phyloP scores from a whole-genome alignment of 108 stramenopile species.

The Cyclotella sp. region DNA sequence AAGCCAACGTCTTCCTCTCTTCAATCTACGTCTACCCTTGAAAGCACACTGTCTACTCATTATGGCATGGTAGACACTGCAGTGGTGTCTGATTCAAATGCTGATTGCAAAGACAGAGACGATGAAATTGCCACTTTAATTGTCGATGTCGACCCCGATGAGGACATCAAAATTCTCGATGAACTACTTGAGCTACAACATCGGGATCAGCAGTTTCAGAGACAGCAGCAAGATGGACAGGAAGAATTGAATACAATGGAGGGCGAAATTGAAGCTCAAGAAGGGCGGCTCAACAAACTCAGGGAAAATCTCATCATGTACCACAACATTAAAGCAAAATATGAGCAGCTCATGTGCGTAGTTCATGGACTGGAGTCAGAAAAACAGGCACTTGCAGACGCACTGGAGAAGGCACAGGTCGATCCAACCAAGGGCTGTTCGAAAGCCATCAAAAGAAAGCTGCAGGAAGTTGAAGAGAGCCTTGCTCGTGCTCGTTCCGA shows the following conservation, averaged over 20 bases:
- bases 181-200: slow-evolving; percentile 85
- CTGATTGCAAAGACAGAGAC: slow-evolving; percentile 24
- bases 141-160: slow-evolving; percentile 82
- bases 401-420: slow-evolving; percentile 69
- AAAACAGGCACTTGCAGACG: slow-evolving; percentile 67
- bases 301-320: slow-evolving; percentile 81
- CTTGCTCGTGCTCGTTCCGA: slow-evolving; percentile 74
- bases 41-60: neutral
- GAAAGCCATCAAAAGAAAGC: slow-evolving; percentile 70
- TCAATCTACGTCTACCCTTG: too few relatives aligned
- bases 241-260: slow-evolving; percentile 71
- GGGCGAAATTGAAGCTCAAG: slow-evolving; percentile 78
- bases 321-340: slow-evolving; percentile 81
- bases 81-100: neutral
- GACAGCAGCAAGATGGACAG: slow-evolving; percentile 57
- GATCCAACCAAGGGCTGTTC: slow-evolving; percentile 83
- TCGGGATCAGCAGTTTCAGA: slow-evolving; percentile 73
- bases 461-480: slow-evolving; percentile 75
- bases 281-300: slow-evolving; percentile 72
- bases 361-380: slow-evolving; percentile 80
- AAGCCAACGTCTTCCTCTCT: neutral
- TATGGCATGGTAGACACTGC: too few relatives aligned
- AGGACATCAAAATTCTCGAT: slow-evolving; percentile 87
- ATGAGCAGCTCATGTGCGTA: slow-evolving; percentile 79
- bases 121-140: slow-evolving; percentile 30